Evolutionary conservation across 164 flowering plant species (phyloP).

Genomic region (Taxillus chinensis): DNA sequence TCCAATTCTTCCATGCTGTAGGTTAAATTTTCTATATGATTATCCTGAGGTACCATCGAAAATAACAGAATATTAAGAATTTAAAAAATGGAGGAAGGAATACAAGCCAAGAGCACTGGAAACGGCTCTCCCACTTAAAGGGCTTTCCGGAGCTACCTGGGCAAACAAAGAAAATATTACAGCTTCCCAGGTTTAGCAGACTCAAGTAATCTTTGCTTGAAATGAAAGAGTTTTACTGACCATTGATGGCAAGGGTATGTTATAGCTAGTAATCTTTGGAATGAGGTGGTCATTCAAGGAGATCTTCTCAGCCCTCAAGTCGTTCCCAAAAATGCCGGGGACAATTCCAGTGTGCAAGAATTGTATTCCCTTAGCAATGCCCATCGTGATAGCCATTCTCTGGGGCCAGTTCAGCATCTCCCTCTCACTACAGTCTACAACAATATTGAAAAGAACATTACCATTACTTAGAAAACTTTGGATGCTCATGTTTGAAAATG

Average conservation of each 20-base stretch:
- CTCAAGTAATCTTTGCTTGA: neutral
- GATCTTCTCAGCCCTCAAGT: slow-evolving; percentile 53
- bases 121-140: no score
- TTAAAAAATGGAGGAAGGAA: neutral
- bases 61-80: neutral
- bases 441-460: neutral
- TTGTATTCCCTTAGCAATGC: slow-evolving; percentile 69
- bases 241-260: slow-evolving; percentile 47
- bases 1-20: slow-evolving; percentile 37
- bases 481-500: no score
- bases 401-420: slow-evolving; percentile 79
- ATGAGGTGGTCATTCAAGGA: slow-evolving; percentile 63
- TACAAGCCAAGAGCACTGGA: slow-evolving; percentile 14
- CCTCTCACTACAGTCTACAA: slow-evolving; percentile 48
- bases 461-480: no score
- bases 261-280: slow-evolving; percentile 58
- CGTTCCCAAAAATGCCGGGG: slow-evolving; percentile 55
- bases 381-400: slow-evolving; percentile 54
- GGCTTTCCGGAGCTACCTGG: slow-evolving; percentile 22
- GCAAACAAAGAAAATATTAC: slow-evolving; percentile 1
- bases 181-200: neutral
- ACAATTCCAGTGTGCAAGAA: slow-evolving; percentile 62
- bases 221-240: slow-evolving; percentile 16
- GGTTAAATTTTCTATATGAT: neutral
- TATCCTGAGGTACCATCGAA: neutral